These are phyloP conservation scores for Pythium myriotylum DNA, from an alignment of 352 stramenopile species.

Conservation along the genomic window DNA sequence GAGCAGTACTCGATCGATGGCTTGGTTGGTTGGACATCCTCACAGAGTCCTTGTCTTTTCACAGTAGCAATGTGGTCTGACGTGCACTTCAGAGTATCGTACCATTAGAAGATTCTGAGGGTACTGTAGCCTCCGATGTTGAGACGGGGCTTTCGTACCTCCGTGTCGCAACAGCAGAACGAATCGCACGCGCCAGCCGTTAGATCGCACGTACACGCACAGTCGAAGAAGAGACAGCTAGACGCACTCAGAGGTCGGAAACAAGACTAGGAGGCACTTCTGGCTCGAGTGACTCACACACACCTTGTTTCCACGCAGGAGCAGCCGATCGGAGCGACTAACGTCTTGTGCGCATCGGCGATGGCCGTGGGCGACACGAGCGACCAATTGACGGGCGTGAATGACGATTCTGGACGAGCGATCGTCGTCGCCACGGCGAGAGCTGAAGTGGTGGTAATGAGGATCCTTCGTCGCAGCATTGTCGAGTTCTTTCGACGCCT, in stretches of 20 bases:
- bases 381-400: constrained; percentile 51
- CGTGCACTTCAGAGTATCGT: constrained; percentile 34
- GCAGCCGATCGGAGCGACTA: constrained; percentile 43
- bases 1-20: constrained; percentile 48
- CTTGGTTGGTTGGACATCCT: constrained; percentile 8
- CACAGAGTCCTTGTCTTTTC: constrained; percentile 30
- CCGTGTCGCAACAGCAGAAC: constrained; percentile 53
- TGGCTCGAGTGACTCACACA: no score
- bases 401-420: constrained; percentile 9
- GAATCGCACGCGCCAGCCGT: constrained; percentile 47
- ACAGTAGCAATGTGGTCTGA: constrained; percentile 25
- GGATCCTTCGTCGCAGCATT: no score
- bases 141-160: no score
- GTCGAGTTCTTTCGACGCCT: no score
- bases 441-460: no score
- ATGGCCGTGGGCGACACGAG: constrained; percentile 37
- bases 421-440: no score
- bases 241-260: constrained; percentile 10
- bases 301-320: constrained; percentile 35
- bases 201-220: constrained; percentile 44
- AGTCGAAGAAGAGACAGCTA: constrained; percentile 46
- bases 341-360: constrained; percentile 24
- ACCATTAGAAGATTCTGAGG: neutral
- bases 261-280: neutral
- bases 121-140: neutral